phyloP scores from a whole-genome alignment of 768 basidiomycete species.

The Austroboletus eburneus region DNA sequence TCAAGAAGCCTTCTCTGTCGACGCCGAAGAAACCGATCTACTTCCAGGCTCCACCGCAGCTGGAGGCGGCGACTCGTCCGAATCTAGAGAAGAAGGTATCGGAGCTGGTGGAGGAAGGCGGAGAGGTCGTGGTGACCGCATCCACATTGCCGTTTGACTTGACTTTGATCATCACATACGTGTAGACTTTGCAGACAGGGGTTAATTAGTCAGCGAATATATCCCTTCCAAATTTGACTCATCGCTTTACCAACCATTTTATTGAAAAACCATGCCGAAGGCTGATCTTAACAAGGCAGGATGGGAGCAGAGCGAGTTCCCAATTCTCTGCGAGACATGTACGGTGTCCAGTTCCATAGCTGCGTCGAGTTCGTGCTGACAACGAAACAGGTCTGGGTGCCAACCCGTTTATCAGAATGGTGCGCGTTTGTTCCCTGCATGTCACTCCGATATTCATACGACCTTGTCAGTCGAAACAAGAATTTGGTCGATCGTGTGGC shows the following conservation, averaged over 20 bases:
- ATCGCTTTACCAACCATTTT: no score
- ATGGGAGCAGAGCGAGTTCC: conserved; percentile 92
- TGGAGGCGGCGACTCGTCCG: conserved; percentile 84
- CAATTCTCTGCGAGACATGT: conserved; percentile 94
- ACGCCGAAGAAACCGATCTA: conserved; percentile 75
- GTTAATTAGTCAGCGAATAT: conserved; percentile 29
- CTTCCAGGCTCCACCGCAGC: conserved; percentile 88
- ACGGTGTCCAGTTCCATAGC: conserved; percentile 24
- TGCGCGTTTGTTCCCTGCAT: conserved; percentile 32
- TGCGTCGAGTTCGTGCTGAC: conserved; percentile 4
- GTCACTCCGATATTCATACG: neutral
- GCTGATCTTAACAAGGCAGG: conserved; percentile 94
- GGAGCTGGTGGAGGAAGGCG: conserved; percentile 73
- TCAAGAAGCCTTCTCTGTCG: conserved; percentile 93
- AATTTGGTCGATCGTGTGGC: conserved; percentile 93
- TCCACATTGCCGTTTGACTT: conserved; percentile 83
- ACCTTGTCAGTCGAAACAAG: conserved; percentile 92
- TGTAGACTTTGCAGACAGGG: conserved; percentile 24
- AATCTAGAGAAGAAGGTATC: conserved; percentile 85
- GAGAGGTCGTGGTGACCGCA: conserved; percentile 86
- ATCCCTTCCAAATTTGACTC: conserved; percentile 4
- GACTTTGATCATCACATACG: conserved; percentile 59
- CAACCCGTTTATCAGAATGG: conserved; percentile 95
- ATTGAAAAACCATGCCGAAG: conserved; percentile 55
- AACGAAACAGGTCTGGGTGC: conserved; percentile 63